phyloP scores from a whole-genome alignment of 2,329 filamentous ascomycete genomes.

The Chaetomium sp. region DNA sequence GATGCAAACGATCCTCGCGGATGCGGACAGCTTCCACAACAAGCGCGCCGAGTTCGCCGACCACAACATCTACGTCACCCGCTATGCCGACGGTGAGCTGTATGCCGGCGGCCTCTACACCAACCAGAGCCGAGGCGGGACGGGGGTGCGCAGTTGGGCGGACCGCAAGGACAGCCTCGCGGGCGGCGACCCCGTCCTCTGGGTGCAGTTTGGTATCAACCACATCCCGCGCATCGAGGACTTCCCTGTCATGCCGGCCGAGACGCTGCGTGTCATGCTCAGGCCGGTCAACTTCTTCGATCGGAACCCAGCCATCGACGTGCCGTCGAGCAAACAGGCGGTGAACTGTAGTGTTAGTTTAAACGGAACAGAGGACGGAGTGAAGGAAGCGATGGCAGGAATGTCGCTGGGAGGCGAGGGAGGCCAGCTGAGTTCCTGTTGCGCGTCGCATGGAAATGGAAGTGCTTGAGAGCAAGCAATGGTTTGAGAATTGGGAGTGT shows the following conservation, averaged over 20 bases:
- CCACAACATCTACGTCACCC: constrained; percentile 43
- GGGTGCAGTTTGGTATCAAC: constrained; percentile 57
- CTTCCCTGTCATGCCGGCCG: constrained; percentile 69
- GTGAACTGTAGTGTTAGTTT: constrained; percentile 44
- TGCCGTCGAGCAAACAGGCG: constrained; percentile 49
- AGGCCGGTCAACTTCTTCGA: constrained; percentile 57
- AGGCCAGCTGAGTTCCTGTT: constrained; percentile 18
- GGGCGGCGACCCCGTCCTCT: constrained; percentile 54
- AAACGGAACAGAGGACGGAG: constrained; percentile 25
- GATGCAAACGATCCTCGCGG: constrained; percentile 60
- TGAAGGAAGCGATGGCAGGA: constrained; percentile 6
- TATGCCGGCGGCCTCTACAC: constrained; percentile 44
- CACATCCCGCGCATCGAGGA: constrained; percentile 65
- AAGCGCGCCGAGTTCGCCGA: constrained; percentile 44
- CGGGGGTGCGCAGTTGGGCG: constrained; percentile 41
- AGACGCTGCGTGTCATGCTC: constrained; percentile 53
- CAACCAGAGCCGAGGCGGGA: constrained; percentile 45
- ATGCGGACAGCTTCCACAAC: constrained; percentile 42
- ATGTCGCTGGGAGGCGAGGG: constrained; percentile 26
- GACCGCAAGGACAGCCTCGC: constrained; percentile 47
- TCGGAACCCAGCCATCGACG: constrained; percentile 54
- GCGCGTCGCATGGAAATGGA: constrained; percentile 16
- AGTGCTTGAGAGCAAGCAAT: not conserved
- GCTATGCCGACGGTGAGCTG: constrained; percentile 42
- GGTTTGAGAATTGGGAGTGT: not conserved